Percentiles rank a stretch among this genome's conserved stretches.
Evolutionary conservation across 2,329 filamentous ascomycete species (phyloP).

Genomic region (Venturia effusa): DNA sequence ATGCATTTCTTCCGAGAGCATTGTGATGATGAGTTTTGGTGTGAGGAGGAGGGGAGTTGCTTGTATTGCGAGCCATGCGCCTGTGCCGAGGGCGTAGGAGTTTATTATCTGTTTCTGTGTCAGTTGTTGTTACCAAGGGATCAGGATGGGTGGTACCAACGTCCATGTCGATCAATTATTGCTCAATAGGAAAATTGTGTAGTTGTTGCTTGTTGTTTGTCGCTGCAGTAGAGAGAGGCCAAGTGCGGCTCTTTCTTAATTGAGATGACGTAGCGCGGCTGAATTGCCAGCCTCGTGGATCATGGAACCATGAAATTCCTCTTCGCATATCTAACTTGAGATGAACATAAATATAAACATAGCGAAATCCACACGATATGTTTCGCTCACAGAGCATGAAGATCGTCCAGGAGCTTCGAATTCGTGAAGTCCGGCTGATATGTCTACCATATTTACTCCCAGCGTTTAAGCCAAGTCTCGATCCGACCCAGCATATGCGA

Average conservation of each 20-base stretch:
- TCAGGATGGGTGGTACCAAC: not conserved
- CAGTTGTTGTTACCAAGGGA: not conserved
- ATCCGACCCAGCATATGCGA: too few species aligned
- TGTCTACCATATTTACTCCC: too few species aligned
- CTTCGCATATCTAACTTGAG: too few species aligned
- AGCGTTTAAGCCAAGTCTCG: too few species aligned
- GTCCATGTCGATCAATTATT: not conserved
- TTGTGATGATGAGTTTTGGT: slow-evolving; percentile 49
- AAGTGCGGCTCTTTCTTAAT: not conserved
- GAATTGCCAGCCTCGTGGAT: not conserved
- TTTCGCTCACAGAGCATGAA: too few species aligned
- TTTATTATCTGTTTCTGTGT: slow-evolving; percentile 26
- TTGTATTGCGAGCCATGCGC: slow-evolving; percentile 33
- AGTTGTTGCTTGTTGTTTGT: not conserved
- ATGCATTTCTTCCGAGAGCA: slow-evolving; percentile 47
- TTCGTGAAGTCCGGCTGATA: too few species aligned
- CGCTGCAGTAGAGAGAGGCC: not conserved
- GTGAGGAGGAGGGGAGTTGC: slow-evolving; percentile 45
- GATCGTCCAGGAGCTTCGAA: too few species aligned
- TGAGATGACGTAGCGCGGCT: not conserved
- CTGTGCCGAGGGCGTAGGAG: slow-evolving; percentile 32
- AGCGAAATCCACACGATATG: too few species aligned
- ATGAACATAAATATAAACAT: too few species aligned
- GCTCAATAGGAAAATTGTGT: not conserved
- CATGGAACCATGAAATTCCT: too few species aligned